Conservation (phyloP, 148 eudicot genomes). For the Amaranthus cruentus region DNA sequence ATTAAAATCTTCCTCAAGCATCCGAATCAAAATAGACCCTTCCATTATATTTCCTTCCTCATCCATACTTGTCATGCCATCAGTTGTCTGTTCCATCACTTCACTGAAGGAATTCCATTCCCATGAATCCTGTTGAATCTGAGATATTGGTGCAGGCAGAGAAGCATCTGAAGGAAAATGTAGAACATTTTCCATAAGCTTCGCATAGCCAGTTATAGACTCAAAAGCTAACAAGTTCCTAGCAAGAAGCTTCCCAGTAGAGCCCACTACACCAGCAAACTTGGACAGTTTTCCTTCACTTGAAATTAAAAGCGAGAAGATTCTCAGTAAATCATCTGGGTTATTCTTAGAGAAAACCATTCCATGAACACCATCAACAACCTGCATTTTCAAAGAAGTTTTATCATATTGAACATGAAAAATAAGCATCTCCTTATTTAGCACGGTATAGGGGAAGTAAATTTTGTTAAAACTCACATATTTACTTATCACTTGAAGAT, state of each 20-base stretch:
- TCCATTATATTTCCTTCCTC: conserved; percentile 21
- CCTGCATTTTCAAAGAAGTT: conserved; percentile 35
- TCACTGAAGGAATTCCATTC: conserved; percentile 66
- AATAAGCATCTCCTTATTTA: background rate
- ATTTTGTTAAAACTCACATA: conserved; percentile 48
- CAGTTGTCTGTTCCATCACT: conserved; percentile 33
- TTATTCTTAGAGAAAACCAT: conserved; percentile 63
- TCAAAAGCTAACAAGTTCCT: conserved; percentile 78
- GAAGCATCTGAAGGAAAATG: conserved; percentile 73
- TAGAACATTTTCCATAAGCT: conserved; percentile 70
- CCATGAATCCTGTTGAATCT: conserved; percentile 61
- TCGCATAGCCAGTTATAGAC: conserved; percentile 63
- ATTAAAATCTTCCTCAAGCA: conserved; percentile 56
- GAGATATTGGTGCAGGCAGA: conserved; percentile 56
- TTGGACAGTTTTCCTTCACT: conserved; percentile 54
- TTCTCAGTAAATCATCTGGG: conserved; percentile 57
- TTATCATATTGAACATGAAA: background rate
- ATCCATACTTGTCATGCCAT: conserved; percentile 23
- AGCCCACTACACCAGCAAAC: conserved; percentile 59
- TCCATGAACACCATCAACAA: conserved; percentile 83
- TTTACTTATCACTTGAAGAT: conserved; percentile 59
- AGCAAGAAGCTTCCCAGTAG: conserved; percentile 73
- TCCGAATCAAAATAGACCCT: conserved; percentile 47
- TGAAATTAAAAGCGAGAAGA: conserved; percentile 62
- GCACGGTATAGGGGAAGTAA: conserved; percentile 4